Conservation (phyloP, 2,329 filamentous ascomycete genomes). For the Lachnellula subtilissima region DNA sequence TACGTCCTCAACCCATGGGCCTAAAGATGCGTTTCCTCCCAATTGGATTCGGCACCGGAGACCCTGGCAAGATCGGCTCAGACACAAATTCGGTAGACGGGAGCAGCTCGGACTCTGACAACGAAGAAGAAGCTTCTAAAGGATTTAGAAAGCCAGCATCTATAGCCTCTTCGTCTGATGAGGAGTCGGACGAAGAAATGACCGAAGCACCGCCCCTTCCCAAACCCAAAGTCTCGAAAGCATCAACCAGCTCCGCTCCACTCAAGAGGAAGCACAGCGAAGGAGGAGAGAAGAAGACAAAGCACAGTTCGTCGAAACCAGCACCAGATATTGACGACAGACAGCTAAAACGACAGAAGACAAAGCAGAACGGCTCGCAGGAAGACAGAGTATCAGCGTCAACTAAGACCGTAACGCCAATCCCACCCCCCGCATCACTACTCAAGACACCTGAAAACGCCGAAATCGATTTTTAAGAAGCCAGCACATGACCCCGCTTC, state of each 20-base stretch:
- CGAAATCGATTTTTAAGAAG: neutral
- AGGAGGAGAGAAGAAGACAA: slow-evolving; percentile 17
- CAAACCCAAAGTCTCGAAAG: neutral
- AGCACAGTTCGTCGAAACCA: slow-evolving; percentile 26
- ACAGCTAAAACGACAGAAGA: slow-evolving; percentile 25
- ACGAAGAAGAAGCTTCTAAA: slow-evolving; percentile 17
- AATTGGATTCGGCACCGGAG: slow-evolving; percentile 50
- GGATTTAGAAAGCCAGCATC: slow-evolving; percentile 7
- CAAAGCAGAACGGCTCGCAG: slow-evolving; percentile 20
- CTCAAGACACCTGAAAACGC: too few species aligned
- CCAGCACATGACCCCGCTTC: neutral
- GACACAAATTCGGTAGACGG: slow-evolving; percentile 9
- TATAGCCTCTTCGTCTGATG: slow-evolving; percentile 1
- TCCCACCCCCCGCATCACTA: slow-evolving; percentile 1
- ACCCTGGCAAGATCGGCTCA: slow-evolving; percentile 37
- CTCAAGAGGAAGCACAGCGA: slow-evolving; percentile 25
- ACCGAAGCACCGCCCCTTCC: slow-evolving; percentile 7
- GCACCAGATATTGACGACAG: slow-evolving; percentile 11
- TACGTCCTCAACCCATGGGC: slow-evolving; percentile 62
- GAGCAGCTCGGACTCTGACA: slow-evolving; percentile 16
- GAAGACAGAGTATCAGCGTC: slow-evolving; percentile 14
- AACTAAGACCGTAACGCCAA: slow-evolving; percentile 8
- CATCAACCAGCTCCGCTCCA: neutral
- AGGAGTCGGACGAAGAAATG: slow-evolving; percentile 11
- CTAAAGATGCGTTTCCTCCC: slow-evolving; percentile 64